These are phyloP conservation scores for Tetraselmis striata DNA, from an alignment of 139 green algal genomes.

Conservation along the genomic window DNA sequence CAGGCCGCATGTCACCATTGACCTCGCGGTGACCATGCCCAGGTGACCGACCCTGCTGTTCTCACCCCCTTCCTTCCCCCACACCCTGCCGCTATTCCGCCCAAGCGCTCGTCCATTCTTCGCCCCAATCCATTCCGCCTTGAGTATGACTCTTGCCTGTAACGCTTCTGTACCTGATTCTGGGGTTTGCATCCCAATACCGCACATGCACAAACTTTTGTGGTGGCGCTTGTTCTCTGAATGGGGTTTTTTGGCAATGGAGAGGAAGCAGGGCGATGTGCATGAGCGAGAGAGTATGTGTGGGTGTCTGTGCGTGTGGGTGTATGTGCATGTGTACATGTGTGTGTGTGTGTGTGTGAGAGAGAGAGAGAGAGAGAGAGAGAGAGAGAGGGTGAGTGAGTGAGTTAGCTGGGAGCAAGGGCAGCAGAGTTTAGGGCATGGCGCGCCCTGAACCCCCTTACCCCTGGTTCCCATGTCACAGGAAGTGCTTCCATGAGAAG, in stretches of 20 bases:
- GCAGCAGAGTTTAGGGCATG: no score
- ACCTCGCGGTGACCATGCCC: slow-evolving; percentile 63
- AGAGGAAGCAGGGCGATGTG: neutral
- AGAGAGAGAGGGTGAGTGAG: neutral
- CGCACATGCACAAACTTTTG: no score
- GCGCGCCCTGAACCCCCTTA: no score
- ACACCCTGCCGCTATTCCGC: no score
- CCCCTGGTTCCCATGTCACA: no score
- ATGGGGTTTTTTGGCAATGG: neutral
- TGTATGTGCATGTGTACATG: neutral
- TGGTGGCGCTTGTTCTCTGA: neutral
- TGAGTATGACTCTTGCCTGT: no score
- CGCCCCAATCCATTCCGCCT: neutral
- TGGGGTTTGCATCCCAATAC: no score
- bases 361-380: neutral
- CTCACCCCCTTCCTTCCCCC: no score
- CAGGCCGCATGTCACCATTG: slow-evolving; percentile 22
- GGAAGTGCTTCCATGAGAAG: slow-evolving; percentile 53
- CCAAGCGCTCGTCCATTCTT: no score
- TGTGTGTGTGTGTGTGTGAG: no score
- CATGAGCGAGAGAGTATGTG: neutral
- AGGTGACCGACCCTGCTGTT: no score
- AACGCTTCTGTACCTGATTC: no score
- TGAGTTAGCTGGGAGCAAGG: neutral
- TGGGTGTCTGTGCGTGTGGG: neutral